These are phyloP conservation scores for Naganishia friedmannii DNA, from an alignment of 768 basidiomycete species.

Conservation along the genomic window DNA sequence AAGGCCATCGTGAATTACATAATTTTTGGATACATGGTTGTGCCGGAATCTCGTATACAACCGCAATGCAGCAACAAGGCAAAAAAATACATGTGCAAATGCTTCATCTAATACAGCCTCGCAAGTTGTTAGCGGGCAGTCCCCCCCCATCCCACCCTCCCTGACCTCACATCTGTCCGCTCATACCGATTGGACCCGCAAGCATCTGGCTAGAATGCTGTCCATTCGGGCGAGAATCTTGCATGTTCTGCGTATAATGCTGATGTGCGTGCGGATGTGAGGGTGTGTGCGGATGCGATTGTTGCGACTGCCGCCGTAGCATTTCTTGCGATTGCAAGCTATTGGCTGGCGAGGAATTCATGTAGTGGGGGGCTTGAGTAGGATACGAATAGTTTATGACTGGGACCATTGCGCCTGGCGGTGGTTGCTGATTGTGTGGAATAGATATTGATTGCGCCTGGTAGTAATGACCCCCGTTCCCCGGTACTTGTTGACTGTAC, in stretches of 20 bases:
- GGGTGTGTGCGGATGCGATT: slow-evolving; percentile 2
- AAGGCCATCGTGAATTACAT: neutral
- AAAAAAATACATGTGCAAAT: neutral
- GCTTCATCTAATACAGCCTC: neutral
- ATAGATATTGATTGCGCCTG: slow-evolving; percentile 12
- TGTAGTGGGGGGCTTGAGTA: neutral
- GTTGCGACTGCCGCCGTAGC: slow-evolving; percentile 8
- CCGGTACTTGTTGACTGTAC: slow-evolving; percentile 26
- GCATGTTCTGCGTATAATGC: slow-evolving; percentile 11
- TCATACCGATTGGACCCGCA: slow-evolving; percentile 9
- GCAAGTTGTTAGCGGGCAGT: neutral
- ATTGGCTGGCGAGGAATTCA: neutral
- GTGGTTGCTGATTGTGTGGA: slow-evolving; percentile 11
- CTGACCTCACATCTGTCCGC: neutral
- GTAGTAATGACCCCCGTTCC: slow-evolving; percentile 4
- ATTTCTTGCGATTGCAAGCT: slow-evolving; percentile 11
- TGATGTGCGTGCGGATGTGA: slow-evolving; percentile 19
- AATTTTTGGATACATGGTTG: neutral
- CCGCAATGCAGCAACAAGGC: neutral
- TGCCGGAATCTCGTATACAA: slow-evolving; percentile 5
- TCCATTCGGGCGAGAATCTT: slow-evolving; percentile 5
- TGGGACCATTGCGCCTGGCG: neutral
- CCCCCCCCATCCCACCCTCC: too few species aligned
- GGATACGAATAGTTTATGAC: slow-evolving; percentile 24
- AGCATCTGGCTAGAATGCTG: slow-evolving; percentile 13